Evolutionary conservation across 306 rosid genomes (phyloP).

Genomic region (Vigna reflexopilosa): DNA sequence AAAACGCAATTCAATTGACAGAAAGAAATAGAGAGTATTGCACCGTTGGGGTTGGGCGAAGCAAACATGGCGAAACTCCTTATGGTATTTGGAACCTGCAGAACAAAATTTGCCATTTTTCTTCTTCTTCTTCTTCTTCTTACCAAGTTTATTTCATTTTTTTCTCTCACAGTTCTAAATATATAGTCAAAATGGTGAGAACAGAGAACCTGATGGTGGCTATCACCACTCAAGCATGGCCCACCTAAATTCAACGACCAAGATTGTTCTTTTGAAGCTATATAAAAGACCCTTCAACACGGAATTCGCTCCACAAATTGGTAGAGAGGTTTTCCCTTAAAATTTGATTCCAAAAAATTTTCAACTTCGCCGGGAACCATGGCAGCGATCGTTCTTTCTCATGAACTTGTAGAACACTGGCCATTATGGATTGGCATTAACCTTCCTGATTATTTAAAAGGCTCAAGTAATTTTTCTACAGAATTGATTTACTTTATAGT

Average conservation of each 20-base stretch:
- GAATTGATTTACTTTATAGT: too few relatives aligned
- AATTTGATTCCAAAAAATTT: constrained; percentile 23
- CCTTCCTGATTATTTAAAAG: too few relatives aligned
- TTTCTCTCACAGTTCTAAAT: background rate
- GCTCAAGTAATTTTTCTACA: too few relatives aligned
- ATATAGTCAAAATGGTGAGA: constrained; percentile 14
- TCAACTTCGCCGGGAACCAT: constrained; percentile 39
- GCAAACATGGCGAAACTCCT: constrained; percentile 73
- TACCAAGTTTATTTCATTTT: too few relatives aligned
- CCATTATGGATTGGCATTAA: too few relatives aligned
- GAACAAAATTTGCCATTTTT: constrained; percentile 74
- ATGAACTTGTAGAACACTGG: background rate
- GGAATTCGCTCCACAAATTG: background rate
- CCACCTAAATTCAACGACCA: constrained; percentile 49
- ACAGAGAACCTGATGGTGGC: constrained; percentile 1
- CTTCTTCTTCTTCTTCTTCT: constrained; percentile 11
- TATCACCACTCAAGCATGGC: constrained; percentile 21
- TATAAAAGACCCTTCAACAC: constrained; percentile 2
- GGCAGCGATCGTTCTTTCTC: constrained; percentile 67
- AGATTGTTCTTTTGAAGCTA: constrained; percentile 37
- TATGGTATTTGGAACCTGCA: constrained; percentile 63
- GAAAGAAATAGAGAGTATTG: constrained; percentile 18
- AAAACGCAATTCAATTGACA: background rate
- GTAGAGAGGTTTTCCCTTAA: background rate
- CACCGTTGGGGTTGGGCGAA: constrained; percentile 75